Conservation (phyloP, 1,284 basidiomycete genomes). For the Melampsora americana region DNA sequence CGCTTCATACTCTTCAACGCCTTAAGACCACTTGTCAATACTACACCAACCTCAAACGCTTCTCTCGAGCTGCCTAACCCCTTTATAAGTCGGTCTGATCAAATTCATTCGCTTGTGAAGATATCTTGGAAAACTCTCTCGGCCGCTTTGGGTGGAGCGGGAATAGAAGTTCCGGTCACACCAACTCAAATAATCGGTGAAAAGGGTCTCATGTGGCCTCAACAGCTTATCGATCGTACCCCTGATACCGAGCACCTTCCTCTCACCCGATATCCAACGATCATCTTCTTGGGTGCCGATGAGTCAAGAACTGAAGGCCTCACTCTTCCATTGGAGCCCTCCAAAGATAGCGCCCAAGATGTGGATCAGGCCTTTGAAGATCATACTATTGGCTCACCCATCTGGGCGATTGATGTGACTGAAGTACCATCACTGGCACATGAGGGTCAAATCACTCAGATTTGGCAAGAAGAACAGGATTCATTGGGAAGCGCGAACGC, state of each 20-base stretch:
- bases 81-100: too few relatives aligned
- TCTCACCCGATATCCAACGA: slow-evolving; percentile 4
- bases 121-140: slow-evolving; percentile 15
- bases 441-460: slow-evolving; percentile 3
- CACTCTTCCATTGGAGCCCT: not conserved
- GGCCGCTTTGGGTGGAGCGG: not conserved
- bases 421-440: not conserved
- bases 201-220: slow-evolving; percentile 23
- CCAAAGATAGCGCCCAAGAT: not conserved
- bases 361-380: slow-evolving; percentile 7
- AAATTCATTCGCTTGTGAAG: not conserved
- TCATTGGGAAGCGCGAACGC: too few relatives aligned
- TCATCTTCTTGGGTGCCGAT: slow-evolving; percentile 28
- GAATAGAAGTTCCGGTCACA: not conserved
- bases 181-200: slow-evolving; percentile 4
- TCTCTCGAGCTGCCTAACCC: too few relatives aligned
- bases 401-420: slow-evolving; percentile 33
- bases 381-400: slow-evolving; percentile 5
- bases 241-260: not conserved
- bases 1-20: slow-evolving; percentile 71
- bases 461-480: not conserved
- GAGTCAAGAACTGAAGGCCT: not conserved
- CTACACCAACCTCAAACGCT: slow-evolving; percentile 44
- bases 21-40: slow-evolving; percentile 64
- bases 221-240: not conserved